Percentiles rank a stretch among this genome's conserved stretches.
phyloP scores from a whole-genome alignment of 805 yeast genomes.

The Pichia nakasei region DNA sequence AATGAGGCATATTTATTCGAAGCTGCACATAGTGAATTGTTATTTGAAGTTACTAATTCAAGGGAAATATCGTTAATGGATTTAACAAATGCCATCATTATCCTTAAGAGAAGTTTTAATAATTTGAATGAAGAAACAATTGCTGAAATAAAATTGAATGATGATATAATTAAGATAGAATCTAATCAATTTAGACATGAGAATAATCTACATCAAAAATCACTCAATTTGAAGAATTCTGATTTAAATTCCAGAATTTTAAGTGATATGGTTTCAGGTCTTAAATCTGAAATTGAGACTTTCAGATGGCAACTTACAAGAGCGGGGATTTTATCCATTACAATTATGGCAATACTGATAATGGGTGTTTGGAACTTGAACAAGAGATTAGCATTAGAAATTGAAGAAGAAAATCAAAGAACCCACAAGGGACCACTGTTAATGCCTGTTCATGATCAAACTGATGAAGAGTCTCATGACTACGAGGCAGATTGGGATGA shows the following conservation, averaged over 20 bases:
- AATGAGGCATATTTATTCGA: slow-evolving; percentile 84
- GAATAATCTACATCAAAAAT: slow-evolving; percentile 65
- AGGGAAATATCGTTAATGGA: slow-evolving; percentile 65
- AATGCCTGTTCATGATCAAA: slow-evolving; percentile 39
- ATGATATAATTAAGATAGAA: slow-evolving; percentile 69
- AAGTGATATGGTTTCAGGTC: slow-evolving; percentile 70
- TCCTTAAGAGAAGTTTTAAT: slow-evolving; percentile 63
- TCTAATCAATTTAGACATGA: slow-evolving; percentile 81
- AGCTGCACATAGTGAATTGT: slow-evolving; percentile 82
- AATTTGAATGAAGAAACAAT: slow-evolving; percentile 72
- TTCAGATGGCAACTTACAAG: slow-evolving; percentile 91
- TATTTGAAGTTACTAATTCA: slow-evolving; percentile 66
- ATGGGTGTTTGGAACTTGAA: slow-evolving; percentile 43
- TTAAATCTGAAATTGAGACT: slow-evolving; percentile 79
- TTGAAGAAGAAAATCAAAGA: slow-evolving; percentile 20
- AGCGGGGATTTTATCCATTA: slow-evolving; percentile 72
- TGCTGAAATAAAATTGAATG: slow-evolving; percentile 42
- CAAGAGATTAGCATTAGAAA: slow-evolving; percentile 23
- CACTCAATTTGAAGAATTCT: slow-evolving; percentile 61
- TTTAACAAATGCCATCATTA: slow-evolving; percentile 55
- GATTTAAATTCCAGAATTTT: slow-evolving; percentile 79
- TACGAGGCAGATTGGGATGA: slow-evolving; percentile 48
- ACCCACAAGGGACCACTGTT: slow-evolving; percentile 18
- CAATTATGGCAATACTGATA: slow-evolving; percentile 53
- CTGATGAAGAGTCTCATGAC: slow-evolving; percentile 45